These are phyloP conservation scores for Penium margaritaceum DNA, from an alignment of 139 green algal genomes.

Conservation along the genomic window DNA sequence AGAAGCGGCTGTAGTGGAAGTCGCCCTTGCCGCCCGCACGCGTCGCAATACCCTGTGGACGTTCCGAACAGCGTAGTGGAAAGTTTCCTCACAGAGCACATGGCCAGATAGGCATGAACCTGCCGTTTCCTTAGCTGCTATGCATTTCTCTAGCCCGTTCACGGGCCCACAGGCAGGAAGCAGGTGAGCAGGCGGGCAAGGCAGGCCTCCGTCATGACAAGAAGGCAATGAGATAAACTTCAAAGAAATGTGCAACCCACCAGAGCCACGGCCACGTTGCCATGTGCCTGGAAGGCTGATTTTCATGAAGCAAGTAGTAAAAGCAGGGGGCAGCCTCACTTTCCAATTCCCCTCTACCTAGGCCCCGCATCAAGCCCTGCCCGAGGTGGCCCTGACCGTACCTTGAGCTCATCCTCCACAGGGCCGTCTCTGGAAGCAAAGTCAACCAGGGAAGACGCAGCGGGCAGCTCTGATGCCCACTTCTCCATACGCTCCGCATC, in stretches of 20 bases:
- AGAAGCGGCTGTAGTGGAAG: slow-evolving; percentile 52
- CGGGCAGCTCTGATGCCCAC: slow-evolving; percentile 30
- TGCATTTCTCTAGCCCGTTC: too few species aligned
- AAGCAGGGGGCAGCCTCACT: too few species aligned
- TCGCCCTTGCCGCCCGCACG: slow-evolving; percentile 23
- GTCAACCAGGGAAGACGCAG: not conserved
- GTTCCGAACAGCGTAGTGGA: not conserved
- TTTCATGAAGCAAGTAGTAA: too few species aligned
- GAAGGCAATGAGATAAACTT: not conserved
- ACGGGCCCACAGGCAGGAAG: too few species aligned
- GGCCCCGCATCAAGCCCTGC: not conserved
- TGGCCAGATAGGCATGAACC: too few species aligned
- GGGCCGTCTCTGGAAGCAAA: slow-evolving; percentile 22
- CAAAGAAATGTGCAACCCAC: not conserved
- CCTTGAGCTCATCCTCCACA: slow-evolving; percentile 24
- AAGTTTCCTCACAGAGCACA: too few species aligned
- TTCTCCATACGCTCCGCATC: slow-evolving; percentile 42
- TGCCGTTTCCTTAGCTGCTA: too few species aligned
- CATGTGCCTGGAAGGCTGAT: too few species aligned
- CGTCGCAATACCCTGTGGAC: slow-evolving; percentile 8
- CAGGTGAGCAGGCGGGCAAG: not conserved
- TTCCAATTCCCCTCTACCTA: not conserved
- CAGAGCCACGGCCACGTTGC: not conserved
- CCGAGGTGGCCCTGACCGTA: too few species aligned
- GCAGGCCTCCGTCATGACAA: not conserved